Base-by-base conservation (phyloP, 2,329 filamentous ascomycete species). In the Aureobasidium sp. region DNA sequence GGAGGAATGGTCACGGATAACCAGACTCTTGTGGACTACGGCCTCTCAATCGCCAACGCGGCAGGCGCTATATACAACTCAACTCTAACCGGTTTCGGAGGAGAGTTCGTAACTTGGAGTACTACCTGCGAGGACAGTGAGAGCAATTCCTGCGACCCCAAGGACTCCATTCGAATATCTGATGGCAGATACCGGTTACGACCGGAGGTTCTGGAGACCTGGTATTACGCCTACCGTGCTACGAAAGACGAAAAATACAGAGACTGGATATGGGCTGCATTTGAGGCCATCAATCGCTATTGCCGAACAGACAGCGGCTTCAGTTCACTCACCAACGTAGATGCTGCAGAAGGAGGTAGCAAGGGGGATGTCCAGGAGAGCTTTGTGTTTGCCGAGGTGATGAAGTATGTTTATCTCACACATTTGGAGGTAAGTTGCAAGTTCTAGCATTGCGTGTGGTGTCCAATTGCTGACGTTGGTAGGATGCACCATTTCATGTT, bases 191-290 rank as follows among this genome's bases (percentile, higher is more conserved):
- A 62, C 63, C 59, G 61, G 13, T 37, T 70, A 13, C 60, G 67
- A 57, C 65, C 69, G 29, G 69, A 72, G 55, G 69, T 67, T 0
- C 45, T 71, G 10, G 70, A 71, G 64, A 69, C 65, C 6, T 72
- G 69, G 69, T 71, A 71, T 43, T 66, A 71, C 46, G 68, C 68
- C 9, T 69, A 69, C 43, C 65, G 66, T 17, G 67, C 65, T 9
- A 71, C 68, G 3, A 64, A 64, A 33, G 61, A 70, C 46, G 35
- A 55, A n/a, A 70, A 70, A 60, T 72, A 70, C 38, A 61, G 63
- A 42, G 66, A 68, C 8, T 65, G 66, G 65, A 60, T 63, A 1
- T 70, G 68, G 68, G 46, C 54, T 9, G 66, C 67, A 8, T 67
- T 68, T 17, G 35, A 63, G 25, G 64, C 64, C 9, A 64, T 70